Base-by-base conservation (phyloP, 2,329 filamentous ascomycete species). In the Penicillium nordicum region DNA sequence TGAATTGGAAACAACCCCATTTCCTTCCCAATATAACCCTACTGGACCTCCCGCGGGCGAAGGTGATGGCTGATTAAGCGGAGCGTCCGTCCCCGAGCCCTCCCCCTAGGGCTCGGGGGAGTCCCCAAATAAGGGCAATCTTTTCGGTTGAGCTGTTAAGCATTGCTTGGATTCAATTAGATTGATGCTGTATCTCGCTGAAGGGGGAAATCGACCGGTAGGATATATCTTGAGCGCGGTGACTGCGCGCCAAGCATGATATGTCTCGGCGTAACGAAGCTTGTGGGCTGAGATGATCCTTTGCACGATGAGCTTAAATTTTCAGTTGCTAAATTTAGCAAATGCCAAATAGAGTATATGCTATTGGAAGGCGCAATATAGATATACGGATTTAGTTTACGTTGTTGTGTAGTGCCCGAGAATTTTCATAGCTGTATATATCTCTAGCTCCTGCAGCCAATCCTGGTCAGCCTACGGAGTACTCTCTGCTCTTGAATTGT, bases 1-100 rank as follows among this genome's bases (percentile, higher is more conserved):
- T 21, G 12, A n/a, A 49, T 48, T 54, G 21, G 8, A 49, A 54
- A 54, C 30, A 32, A 12, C 11, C 5, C 30, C 5, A 5, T 11
- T 12, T 11, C 30, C 11, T 14, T 32, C 11, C 30, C 5, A 32
- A 32, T 32, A 32, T 32, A 32, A 5, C 29, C 11, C 29, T 12
- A 29, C 9, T 29, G 27, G 27, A 29, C 9, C 9, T 29, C 36
- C 16, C 16, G 16, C 9, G n/a, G n/a, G 10, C 18, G 44, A 43
- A 8, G 46, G 14, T 36, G 23, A 25, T 50, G 25, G 53, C 53
- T 53, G 44, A 48, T 42, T 49, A 40, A 48, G 51, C 44, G 51
- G 44, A 41, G 32, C 8, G 5, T 11, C n/a, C 25, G 12, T n/a
- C 37, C 14, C 11, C 29, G 29, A 30, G 29, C 29, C 10, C 11